Evolutionary conservation across 2,329 filamentous ascomycete genomes (phyloP).

Genomic region (Microcyclospora tardicrescens): DNA sequence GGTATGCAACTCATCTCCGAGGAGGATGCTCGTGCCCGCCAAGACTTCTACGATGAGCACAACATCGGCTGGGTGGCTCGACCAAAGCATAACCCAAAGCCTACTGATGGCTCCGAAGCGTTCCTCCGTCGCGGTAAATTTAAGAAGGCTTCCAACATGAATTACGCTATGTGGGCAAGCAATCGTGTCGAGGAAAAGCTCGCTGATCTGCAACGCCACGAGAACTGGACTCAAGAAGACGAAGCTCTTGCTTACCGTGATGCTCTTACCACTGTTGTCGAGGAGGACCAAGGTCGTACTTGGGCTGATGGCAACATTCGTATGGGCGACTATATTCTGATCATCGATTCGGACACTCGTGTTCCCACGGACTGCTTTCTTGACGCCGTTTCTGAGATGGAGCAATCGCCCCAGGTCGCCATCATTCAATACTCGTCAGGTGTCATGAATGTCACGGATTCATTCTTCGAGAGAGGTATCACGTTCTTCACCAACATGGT

Average conservation of each 20-base stretch:
- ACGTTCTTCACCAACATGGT: conserved; percentile 47
- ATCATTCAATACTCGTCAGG: conserved; percentile 68
- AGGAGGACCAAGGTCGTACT: conserved; percentile 51
- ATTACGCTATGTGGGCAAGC: conserved; percentile 51
- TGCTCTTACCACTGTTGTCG: conserved; percentile 52
- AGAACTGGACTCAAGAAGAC: conserved; percentile 54
- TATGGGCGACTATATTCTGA: conserved; percentile 67
- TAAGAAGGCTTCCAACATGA: conserved; percentile 66
- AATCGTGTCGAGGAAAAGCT: conserved; percentile 59
- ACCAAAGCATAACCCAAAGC: conserved; percentile 39
- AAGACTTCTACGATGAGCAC: conserved; percentile 38
- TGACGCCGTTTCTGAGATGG: conserved; percentile 71
- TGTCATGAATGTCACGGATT: conserved; percentile 66
- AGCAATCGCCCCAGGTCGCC: conserved; percentile 63
- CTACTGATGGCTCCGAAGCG: conserved; percentile 34
- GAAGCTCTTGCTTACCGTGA: conserved; percentile 53
- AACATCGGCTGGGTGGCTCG: conserved; percentile 38
- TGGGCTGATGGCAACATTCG: conserved; percentile 80
- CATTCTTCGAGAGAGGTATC: conserved; percentile 41
- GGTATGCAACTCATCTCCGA: conserved; percentile 49
- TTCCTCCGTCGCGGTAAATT: conserved; percentile 51
- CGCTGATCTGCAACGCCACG: conserved; percentile 40
- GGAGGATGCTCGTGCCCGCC: conserved; percentile 30
- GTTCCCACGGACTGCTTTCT: conserved; percentile 65
- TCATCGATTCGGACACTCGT: conserved; percentile 70